Evolutionary conservation across 768 basidiomycete species (phyloP).

Genomic region (Psilocybe tampanensis): DNA sequence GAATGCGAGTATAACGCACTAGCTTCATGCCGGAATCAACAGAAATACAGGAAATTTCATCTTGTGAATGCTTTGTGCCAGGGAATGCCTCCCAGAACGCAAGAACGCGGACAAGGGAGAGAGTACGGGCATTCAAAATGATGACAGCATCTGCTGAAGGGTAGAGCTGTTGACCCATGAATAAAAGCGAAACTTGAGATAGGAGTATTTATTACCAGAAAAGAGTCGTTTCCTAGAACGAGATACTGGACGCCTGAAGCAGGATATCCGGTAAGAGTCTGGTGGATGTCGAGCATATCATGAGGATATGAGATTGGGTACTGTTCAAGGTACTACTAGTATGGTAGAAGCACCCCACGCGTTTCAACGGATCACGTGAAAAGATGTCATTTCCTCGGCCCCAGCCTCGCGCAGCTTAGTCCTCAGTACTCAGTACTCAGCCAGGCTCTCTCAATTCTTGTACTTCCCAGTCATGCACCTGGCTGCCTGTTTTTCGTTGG

Average conservation of each 20-base stretch:
- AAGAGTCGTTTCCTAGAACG: slow-evolving; percentile 50
- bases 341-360: not conserved
- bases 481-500: slow-evolving; percentile 21
- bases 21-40: slow-evolving; percentile 83
- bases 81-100: slow-evolving; percentile 86
- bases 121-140: slow-evolving; percentile 68
- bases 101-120: slow-evolving; percentile 68
- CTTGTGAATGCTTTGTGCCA: slow-evolving; percentile 42
- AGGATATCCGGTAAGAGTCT: slow-evolving; percentile 51
- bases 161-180: slow-evolving; percentile 54
- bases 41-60: slow-evolving; percentile 59
- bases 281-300: slow-evolving; percentile 43
- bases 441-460: slow-evolving; percentile 4
- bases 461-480: slow-evolving; percentile 28
- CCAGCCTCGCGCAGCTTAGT: slow-evolving; percentile 5
- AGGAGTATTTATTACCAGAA: slow-evolving; percentile 54
- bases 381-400: slow-evolving; percentile 19
- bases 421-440: too few species aligned
- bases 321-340: not conserved
- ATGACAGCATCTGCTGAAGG: slow-evolving; percentile 71
- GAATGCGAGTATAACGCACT: slow-evolving; percentile 46
- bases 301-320: too few species aligned
- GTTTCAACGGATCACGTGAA: slow-evolving; percentile 17
- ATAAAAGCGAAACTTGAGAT: slow-evolving; percentile 1
- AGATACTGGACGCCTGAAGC: slow-evolving; percentile 58